Evolutionary conservation across 2,329 filamentous ascomycete genomes (phyloP), one percentile per base, ranked within the genome.

Genomic region (Lizonia empirigonia): DNA sequence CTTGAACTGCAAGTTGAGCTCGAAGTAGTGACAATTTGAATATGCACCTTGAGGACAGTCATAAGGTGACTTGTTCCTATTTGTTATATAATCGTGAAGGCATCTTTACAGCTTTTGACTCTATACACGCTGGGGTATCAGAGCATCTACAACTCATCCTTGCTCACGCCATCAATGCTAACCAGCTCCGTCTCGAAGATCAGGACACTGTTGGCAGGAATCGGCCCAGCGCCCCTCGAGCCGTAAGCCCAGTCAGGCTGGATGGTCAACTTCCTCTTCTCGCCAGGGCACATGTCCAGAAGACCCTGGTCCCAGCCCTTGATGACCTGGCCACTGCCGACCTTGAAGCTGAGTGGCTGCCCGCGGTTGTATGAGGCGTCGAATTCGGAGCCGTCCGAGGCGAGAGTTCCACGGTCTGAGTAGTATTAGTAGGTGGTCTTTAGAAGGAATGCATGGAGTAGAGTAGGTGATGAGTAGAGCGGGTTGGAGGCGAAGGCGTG

Each of bases 271-370:
- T 86, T 93, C 76, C 76, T 84, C 85, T 96, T 96, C 81, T 99
- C 93, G 58, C 94, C 94, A 64, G 94, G 88, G 77, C 93, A 97
- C 93, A 97, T 97, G 70, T 92, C 90, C 36, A 95, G 71, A 19
- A 97, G 83, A 44, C 93, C 93, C 70, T 96, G 79, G 67, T 97
- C 93, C 92, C 92, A 97, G 68, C 93, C 93, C 80, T 94, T 91
- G 77, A 99, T 99, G 53, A 97, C 94, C 73, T 89, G 85, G 36
- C 93, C 92, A 46, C 81, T 78, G 50, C 93, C 94, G 35, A 99
- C 80, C 58, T 81, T 84, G 78, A 99, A 97, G 63, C 73, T 78
- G 67, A 99, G 82, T 4, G 94, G 94, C 54, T 78, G 74, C 47
- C 86, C 85, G 50, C 93, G 86, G 69, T 95, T 87, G 78, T 96